Conservation (phyloP, 495 filamentous ascomycete species). For the Astrocystis sublimbata region DNA sequence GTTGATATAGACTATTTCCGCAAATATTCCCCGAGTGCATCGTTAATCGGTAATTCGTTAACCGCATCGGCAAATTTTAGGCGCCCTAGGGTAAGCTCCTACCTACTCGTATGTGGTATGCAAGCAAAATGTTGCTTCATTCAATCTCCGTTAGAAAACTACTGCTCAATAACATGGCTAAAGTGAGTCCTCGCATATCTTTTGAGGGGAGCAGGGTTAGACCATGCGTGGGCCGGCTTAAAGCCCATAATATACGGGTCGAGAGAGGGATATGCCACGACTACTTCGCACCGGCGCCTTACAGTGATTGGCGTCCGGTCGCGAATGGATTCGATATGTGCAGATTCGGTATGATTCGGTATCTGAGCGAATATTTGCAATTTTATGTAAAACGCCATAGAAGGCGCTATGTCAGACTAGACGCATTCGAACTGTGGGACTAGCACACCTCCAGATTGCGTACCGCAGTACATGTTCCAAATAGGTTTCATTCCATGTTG, state of each 20-base stretch:
- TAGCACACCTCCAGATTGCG: not conserved
- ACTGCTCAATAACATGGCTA: no score
- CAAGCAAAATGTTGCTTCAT: no score
- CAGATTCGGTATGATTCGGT: no score
- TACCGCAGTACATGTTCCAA: no score
- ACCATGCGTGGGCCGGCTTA: not conserved
- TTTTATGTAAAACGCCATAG: not conserved
- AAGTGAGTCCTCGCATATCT: conserved; percentile 22
- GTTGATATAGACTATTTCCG: no score
- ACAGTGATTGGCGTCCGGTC: not conserved
- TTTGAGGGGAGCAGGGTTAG: conserved; percentile 27
- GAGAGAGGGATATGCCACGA: not conserved
- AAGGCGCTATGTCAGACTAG: not conserved
- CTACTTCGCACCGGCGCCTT: not conserved
- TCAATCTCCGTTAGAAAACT: not conserved
- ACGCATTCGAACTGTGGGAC: not conserved
- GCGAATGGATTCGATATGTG: not conserved
- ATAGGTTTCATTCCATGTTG: no score
- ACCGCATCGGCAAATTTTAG: no score
- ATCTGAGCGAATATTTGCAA: not conserved
- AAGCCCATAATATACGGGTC: not conserved
- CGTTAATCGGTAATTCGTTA: no score
- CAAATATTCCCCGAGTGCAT: no score
- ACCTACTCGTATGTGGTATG: no score
- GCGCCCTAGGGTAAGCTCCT: not conserved